phyloP scores from a whole-genome alignment of 495 filamentous ascomycete genomes.

The Podospora sp. region DNA sequence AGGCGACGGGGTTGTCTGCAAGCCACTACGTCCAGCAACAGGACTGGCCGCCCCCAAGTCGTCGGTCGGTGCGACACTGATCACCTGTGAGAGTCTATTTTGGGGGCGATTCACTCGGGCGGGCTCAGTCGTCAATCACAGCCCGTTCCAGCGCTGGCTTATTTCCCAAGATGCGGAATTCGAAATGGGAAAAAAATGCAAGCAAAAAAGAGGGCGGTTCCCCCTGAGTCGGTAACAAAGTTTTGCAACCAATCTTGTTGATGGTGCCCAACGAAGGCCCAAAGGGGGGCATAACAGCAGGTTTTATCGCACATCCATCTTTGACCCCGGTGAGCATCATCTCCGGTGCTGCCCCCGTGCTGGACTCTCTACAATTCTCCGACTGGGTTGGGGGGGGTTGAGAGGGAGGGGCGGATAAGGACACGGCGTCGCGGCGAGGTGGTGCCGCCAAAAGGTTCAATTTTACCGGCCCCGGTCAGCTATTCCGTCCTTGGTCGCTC shows the following conservation, averaged over 20 bases:
- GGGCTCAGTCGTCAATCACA: background rate
- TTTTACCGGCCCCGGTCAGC: slow-evolving; percentile 18
- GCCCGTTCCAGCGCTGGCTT: background rate
- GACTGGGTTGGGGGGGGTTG: slow-evolving; percentile 1
- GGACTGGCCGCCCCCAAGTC: background rate
- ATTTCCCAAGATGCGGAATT: slow-evolving; percentile 1
- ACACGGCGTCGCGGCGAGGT: slow-evolving; percentile 7
- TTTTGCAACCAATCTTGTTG: background rate
- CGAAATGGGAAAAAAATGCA: background rate
- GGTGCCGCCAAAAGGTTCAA: slow-evolving; percentile 5
- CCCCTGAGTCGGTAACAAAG: background rate
- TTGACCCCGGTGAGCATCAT: slow-evolving; percentile 17
- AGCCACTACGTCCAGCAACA: slow-evolving; percentile 13
- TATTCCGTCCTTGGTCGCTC: slow-evolving; percentile 8
- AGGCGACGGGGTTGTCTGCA: slow-evolving; percentile 1
- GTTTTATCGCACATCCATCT: slow-evolving; percentile 12
- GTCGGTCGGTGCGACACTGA: slow-evolving; percentile 11
- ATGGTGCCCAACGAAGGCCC: background rate
- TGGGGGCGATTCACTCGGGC: background rate
- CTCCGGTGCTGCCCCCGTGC: slow-evolving; percentile 10
- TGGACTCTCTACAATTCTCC: slow-evolving; percentile 12
- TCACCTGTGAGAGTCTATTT: slow-evolving; percentile 11
- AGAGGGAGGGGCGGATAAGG: background rate
- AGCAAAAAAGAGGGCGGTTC: background rate
- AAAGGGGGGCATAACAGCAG: slow-evolving; percentile 8